Conservation (phyloP, 1,284 basidiomycete species). For the Erythrobasidium hasegawianum region DNA sequence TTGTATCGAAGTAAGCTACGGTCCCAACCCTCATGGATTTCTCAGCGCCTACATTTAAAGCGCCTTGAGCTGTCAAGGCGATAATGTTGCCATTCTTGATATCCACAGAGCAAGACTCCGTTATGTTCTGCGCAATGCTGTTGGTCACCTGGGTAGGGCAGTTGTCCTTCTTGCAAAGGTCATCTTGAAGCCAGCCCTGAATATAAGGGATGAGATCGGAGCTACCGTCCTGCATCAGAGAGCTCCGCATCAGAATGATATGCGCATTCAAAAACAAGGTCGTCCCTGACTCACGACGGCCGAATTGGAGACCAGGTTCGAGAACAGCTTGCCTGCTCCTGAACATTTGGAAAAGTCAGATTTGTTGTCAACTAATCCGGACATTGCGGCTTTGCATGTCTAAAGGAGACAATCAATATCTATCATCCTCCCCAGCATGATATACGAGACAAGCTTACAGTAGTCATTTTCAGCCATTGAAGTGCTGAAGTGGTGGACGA, state of each 20-base stretch:
- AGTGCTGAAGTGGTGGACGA: neutral
- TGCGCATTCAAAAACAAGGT: too few species aligned
- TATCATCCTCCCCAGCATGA: neutral
- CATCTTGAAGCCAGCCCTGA: slow-evolving; percentile 11
- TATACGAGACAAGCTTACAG: neutral
- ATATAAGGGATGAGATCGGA: neutral
- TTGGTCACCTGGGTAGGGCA: slow-evolving; percentile 9
- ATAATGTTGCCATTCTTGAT: slow-evolving; percentile 20
- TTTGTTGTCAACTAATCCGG: slow-evolving; percentile 19
- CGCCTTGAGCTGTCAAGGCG: slow-evolving; percentile 14
- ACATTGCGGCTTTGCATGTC: slow-evolving; percentile 7
- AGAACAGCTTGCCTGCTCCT: slow-evolving; percentile 25
- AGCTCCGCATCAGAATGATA: neutral
- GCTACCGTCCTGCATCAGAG: slow-evolving; percentile 3
- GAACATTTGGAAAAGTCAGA: slow-evolving; percentile 30
- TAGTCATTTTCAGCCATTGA: slow-evolving; percentile 3
- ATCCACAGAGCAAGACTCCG: slow-evolving; percentile 9
- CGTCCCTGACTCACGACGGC: slow-evolving; percentile 32
- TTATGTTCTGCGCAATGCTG: slow-evolving; percentile 4
- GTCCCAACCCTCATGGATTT: neutral
- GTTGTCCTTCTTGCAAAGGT: slow-evolving; percentile 8
- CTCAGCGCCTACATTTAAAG: slow-evolving; percentile 13
- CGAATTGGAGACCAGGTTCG: slow-evolving; percentile 22
- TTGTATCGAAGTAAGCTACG: too few species aligned
- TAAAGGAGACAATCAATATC: neutral